Base-by-base conservation (phyloP, 2,329 filamentous ascomycete species). In the Aureobasidium sp. region DNA sequence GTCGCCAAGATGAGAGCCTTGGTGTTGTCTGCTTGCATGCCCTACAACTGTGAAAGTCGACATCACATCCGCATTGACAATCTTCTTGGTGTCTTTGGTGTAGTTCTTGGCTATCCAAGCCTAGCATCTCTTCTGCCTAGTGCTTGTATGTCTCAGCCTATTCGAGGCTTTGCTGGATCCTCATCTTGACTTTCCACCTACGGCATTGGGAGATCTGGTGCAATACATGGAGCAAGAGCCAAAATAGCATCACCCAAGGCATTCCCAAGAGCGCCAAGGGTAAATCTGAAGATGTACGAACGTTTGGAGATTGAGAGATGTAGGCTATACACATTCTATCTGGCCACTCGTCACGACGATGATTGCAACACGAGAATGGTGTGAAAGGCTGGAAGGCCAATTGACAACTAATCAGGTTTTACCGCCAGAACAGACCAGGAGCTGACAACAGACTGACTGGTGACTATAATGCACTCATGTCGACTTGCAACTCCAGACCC, bases 1-100 rank as follows among this genome's bases (percentile, higher is more conserved):
- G 54, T 48, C 54, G 54, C 54, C 54, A 58, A 58, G 54, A 44
- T n/a, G n/a, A 44, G 14, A 8, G 16, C 29, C 50, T 54, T 54
- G 36, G 30, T 54, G 36, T 27, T 45, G 16, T 29, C 53, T 13
- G 9, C 29, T 32, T 39, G 21, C 21, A 21, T 21, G 21, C 21
- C 21, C 21, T 21, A 21, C 21, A 21, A 21, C 21, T 21, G 21
- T 21, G 21, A 1, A 21, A 21, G 21, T 21, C 21, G 21, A 21
- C 1, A 21, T 21, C 21, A 21, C 21, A 21, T 21, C 21, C 21
- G 34, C 32, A 27, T n/a, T 11, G 34, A 53, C 13, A 25, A 30
- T 37, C 27, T 41, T 27, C 51, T 55, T 55, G 51, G 51, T 55
- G 14, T 44, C 21, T 2, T 25, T 10, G 47, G 29, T 16, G 32